These are phyloP conservation scores for Nothophaeocryptopus gaeumannii DNA, from an alignment of 2,329 filamentous ascomycete genomes.

Conservation along the genomic window DNA sequence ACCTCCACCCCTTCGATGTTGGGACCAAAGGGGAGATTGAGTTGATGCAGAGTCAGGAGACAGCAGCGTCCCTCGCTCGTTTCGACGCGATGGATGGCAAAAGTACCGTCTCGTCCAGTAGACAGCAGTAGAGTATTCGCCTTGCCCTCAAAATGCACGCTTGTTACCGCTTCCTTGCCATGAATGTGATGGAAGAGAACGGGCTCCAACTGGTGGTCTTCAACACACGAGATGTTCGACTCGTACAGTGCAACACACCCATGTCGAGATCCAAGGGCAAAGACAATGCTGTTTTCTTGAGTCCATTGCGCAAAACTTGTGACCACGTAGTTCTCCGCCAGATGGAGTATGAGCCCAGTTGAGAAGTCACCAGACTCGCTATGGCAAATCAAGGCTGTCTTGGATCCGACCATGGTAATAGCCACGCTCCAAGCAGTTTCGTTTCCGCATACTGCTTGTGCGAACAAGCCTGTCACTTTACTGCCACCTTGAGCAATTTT, in stretches of 20 bases:
- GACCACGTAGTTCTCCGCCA: slow-evolving; percentile 48
- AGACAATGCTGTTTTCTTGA: background rate
- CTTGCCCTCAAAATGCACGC: slow-evolving; percentile 45
- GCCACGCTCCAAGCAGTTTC: too few species aligned
- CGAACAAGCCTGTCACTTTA: slow-evolving; percentile 45
- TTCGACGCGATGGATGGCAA: slow-evolving; percentile 58
- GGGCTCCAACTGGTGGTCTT: background rate
- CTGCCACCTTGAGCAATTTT: slow-evolving; percentile 32
- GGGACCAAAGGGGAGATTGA: slow-evolving; percentile 67
- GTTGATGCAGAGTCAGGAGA: slow-evolving; percentile 63
- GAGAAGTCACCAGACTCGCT: too few species aligned
- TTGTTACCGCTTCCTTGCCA: slow-evolving; percentile 65
- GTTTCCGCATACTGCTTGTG: background rate
- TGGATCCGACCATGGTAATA: too few species aligned
- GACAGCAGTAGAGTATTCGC: slow-evolving; percentile 53
- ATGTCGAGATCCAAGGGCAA: slow-evolving; percentile 54
- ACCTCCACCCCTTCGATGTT: slow-evolving; percentile 74
- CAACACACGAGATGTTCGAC: background rate
- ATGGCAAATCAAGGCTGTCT: too few species aligned
- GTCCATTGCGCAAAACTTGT: slow-evolving; percentile 45
- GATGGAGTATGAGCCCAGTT: background rate
- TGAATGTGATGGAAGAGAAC: slow-evolving; percentile 36
- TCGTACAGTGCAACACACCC: slow-evolving; percentile 50
- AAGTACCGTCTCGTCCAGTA: slow-evolving; percentile 73
- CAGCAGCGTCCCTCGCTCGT: slow-evolving; percentile 14